Evolutionary conservation across 371 early-diverging fungal species (phyloP), one percentile per base, ranked within the genome.

Genomic region (Apophysomyces sp.): DNA sequence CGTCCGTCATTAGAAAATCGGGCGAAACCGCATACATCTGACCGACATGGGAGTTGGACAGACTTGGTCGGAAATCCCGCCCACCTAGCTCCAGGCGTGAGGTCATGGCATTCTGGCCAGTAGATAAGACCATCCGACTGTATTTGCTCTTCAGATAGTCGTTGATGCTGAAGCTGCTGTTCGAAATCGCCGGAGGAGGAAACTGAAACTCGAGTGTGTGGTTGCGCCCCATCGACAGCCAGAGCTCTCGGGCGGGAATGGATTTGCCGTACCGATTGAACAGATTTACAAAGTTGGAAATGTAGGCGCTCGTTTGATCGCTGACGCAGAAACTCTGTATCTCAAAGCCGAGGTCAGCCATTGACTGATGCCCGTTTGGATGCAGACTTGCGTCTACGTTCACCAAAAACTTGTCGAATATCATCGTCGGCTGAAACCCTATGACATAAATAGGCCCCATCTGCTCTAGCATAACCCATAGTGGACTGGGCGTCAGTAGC

Each of bases 321-420:
- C 8, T 6, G 1, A 67, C 31, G 52, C 74, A 73, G 34, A 70
- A 67, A 9, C 27, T 44, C 26, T 73, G 67, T 52, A 73, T 62
- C 24, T 63, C 70, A 54, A 70, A 67, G 5, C 70, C 65, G 41
- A 60, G 60, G 11, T 67, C 63, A 2, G 24, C 62, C 13, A 73
- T 31, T 24, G 59, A 62, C 12, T 34, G 1, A 59, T 62, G 11
- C 29, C 16, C 3, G n/a, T 29, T 8, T 15, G 16, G 49, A 31
- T 16, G 37, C 37, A 18, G 21, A 4, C n/a, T 31, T 26, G 52
- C 37, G 18, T 37, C 54, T 27, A 31, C 56, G 28, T 56, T 54
- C 39, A 67, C 24, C 3, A 75, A 28, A 44, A 72, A 75, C 54
- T 72, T 75, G 34, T 75, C 76, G 61, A 75, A 75, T 8, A 75